phyloP scores from a whole-genome alignment of 176 grass and related monocot species.

The Puccinellia tenuiflora region DNA sequence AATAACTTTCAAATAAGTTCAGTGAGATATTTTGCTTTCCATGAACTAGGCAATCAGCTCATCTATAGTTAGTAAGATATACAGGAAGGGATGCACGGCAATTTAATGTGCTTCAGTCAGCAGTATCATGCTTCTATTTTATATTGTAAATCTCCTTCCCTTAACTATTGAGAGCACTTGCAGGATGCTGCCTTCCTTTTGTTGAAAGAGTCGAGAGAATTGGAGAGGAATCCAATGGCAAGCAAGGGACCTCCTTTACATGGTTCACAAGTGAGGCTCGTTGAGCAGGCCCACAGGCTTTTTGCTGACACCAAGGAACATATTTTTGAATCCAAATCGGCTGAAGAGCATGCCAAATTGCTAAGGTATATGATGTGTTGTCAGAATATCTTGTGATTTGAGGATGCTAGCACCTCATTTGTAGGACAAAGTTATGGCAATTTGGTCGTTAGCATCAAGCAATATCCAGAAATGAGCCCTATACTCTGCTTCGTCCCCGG shows the following conservation, averaged over 20 bases:
- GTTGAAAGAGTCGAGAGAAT: constrained; percentile 87
- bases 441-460: background rate
- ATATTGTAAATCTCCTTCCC: background rate
- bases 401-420: constrained; percentile 5
- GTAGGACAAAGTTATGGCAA: background rate
- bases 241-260: constrained; percentile 89
- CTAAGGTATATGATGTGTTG: constrained; percentile 46
- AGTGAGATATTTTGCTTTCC: constrained; percentile 13
- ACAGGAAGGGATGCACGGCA: background rate
- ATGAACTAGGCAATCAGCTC: constrained; percentile 12
- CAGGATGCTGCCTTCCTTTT: constrained; percentile 95
- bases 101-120: constrained; percentile 1
- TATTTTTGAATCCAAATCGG: constrained; percentile 73
- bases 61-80: constrained; percentile 1
- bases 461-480: background rate
- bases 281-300: constrained; percentile 86
- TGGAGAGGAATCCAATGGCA: constrained; percentile 87
- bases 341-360: constrained; percentile 93
- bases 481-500: background rate
- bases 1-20: background rate
- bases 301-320: constrained; percentile 94
- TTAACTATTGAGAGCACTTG: constrained; percentile 33
- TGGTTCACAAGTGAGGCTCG: constrained; percentile 67
- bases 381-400: constrained; percentile 8
- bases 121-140: constrained; percentile 2